Evolutionary conservation across 441 rosid species (phyloP).

Genomic region (Adansonia madagascariensis): DNA sequence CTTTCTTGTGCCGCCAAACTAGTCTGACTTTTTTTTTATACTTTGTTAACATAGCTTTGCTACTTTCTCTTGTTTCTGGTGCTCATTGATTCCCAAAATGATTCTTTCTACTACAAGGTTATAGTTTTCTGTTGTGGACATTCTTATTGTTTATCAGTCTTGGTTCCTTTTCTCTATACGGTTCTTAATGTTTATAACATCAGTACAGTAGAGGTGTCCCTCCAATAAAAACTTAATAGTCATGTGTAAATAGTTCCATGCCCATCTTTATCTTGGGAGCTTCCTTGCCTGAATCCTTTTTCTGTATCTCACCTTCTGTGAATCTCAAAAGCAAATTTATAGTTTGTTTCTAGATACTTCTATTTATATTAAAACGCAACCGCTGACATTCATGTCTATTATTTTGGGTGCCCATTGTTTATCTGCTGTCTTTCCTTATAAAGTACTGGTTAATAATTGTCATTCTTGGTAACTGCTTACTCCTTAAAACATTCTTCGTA

Average conservation of each 20-base stretch:
- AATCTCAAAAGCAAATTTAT: not conserved
- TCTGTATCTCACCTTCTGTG: slow-evolving; percentile 14
- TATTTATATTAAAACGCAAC: not conserved
- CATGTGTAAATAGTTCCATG: not conserved
- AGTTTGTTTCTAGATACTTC: not conserved
- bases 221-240: not conserved
- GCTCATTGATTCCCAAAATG: not conserved
- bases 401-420: slow-evolving; percentile 4
- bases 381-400: not conserved
- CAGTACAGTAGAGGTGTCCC: not conserved
- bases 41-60: not conserved
- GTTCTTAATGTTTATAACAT: not conserved
- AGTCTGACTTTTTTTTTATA: not conserved
- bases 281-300: not conserved
- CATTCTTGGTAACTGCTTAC: not conserved
- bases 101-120: not conserved
- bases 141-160: slow-evolving; percentile 7
- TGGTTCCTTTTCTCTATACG: not conserved
- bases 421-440: not conserved
- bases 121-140: not conserved
- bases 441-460: too few species aligned
- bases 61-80: not conserved
- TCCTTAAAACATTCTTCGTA: not conserved
- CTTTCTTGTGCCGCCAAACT: not conserved
- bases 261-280: not conserved